phyloP scores from a whole-genome alignment of 2,329 filamentous ascomycete genomes.

The Alternaria consortialis region DNA sequence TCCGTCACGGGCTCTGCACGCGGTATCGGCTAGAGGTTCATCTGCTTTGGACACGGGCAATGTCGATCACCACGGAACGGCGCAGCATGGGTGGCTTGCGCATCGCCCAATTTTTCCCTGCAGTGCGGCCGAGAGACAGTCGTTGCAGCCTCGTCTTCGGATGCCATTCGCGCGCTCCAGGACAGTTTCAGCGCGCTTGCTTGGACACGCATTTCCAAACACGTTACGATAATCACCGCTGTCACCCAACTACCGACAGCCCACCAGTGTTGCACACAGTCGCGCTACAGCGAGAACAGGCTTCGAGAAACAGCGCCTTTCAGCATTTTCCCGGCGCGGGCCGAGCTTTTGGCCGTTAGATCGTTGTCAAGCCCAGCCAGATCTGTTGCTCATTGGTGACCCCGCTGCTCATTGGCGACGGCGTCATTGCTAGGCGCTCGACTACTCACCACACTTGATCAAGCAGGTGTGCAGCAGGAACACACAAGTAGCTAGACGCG shows the following conservation, averaged over 20 bases:
- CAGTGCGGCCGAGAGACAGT: constrained; percentile 36
- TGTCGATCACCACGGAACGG: constrained; percentile 32
- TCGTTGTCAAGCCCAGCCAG: constrained; percentile 41
- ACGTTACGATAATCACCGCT: constrained; percentile 26
- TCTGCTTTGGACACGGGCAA: constrained; percentile 39
- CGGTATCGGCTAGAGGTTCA: constrained; percentile 28
- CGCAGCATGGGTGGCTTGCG: constrained; percentile 40
- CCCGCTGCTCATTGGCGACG: constrained; percentile 33
- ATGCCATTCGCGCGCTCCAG: constrained; percentile 29
- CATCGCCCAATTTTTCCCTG: constrained; percentile 43
- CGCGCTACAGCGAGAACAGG: constrained; percentile 37
- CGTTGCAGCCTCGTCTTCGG: constrained; percentile 42
- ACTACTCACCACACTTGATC: constrained; percentile 42
- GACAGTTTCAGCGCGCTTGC: constrained; percentile 14
- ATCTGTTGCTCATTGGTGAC: constrained; percentile 44
- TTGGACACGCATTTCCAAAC: constrained; percentile 21
- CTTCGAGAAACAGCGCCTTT: constrained; percentile 47
- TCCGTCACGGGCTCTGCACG: constrained; percentile 22
- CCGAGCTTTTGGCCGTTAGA: constrained; percentile 51
- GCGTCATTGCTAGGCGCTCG: constrained; percentile 39
- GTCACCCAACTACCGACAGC: constrained; percentile 42
- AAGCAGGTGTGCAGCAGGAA: constrained; percentile 47
- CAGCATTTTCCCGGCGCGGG: constrained; percentile 49
- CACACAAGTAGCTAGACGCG: constrained; percentile 37
- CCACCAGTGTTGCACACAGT: constrained; percentile 34